Conservation (phyloP, 2,329 filamentous ascomycete species). For the Microdochium bolleyi region DNA sequence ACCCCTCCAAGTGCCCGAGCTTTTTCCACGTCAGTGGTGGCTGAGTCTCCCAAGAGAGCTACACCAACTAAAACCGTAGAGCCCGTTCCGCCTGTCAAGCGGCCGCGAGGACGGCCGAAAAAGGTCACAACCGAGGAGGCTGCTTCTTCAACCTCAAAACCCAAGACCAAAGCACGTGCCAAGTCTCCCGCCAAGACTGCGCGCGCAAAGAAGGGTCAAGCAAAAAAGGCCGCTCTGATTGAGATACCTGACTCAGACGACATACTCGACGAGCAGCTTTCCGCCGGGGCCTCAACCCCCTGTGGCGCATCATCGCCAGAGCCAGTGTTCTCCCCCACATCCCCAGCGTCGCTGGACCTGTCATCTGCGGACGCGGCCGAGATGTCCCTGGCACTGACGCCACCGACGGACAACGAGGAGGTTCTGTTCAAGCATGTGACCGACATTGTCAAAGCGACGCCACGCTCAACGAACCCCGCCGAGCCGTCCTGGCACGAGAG, state of each 20-base stretch:
- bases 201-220: conserved; percentile 4
- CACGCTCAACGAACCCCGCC: conserved; percentile 37
- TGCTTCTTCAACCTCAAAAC: conserved; percentile 23
- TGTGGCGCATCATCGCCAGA: conserved; percentile 23
- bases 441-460: conserved; percentile 41
- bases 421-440: conserved; percentile 45
- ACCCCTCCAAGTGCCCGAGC: conserved; percentile 4
- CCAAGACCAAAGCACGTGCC: conserved; percentile 4
- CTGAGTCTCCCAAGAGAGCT: conserved; percentile 18
- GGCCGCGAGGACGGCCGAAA: conserved; percentile 1
- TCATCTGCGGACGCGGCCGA: conserved; percentile 31
- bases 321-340: conserved; percentile 32
- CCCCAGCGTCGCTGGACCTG: conserved; percentile 28
- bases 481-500: conserved; percentile 79
- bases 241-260: conserved; percentile 48
- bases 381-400: conserved; percentile 34
- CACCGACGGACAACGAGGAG: conserved; percentile 30
- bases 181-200: conserved; percentile 21
- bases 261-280: conserved; percentile 8
- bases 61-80: conserved; percentile 8
- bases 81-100: background rate
- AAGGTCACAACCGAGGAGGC: conserved; percentile 17
- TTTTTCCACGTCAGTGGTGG: conserved; percentile 12
- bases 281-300: conserved; percentile 14
- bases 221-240: conserved; percentile 5